Evolutionary conservation across 164 flowering plant genomes (phyloP), one percentile per base, ranked within the genome.

Genomic region (Pachysandra terminalis): DNA sequence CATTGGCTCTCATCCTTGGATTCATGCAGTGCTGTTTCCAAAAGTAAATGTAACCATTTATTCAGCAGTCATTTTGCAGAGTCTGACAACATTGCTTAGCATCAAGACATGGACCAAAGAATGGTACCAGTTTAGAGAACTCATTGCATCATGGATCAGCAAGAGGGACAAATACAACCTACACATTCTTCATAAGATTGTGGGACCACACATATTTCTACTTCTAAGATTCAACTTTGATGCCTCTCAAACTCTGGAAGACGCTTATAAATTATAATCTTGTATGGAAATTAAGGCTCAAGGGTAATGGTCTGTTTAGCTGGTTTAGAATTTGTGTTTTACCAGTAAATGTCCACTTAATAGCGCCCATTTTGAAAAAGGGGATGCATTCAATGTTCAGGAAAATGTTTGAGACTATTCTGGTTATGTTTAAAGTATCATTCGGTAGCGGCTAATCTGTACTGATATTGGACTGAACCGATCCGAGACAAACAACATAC

Each of bases 1-100:
- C 89, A 80, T 79, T 77, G 61, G 95, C 90, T 77, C 98, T 81
- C 79, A 90, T 89, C 75, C 85, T 88, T 19, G 61, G 54, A 71
- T 89, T 81, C 87, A 84, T 84, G 81, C 82, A 76, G 56, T 78
- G 65, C 99, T 96, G 81, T 69, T 74, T 7, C 40, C 68, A 66
- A n/a, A n/a, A 59, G 15, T 61, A 16, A 24, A 45, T 37, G 19
- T 17, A 48, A 32, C 37, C 37, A 32, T 3, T 32, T 32, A 32
- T 32, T 7, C 7, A 32, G 37, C 37, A 32, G 37, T 32, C 37
- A 32, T 3, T 32, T 32, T 32, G 37, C n/a, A n/a, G n/a, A n/a
- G n/a, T 21, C 57, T 35, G 52, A 40, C 52, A 37, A 67, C 10
- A 54, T 41, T 60, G 17, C 28, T 57, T 0, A 14, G n/a, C 24